Base-by-base conservation (phyloP, 2,329 filamentous ascomycete species). In the Akanthomyces uredinophilus region DNA sequence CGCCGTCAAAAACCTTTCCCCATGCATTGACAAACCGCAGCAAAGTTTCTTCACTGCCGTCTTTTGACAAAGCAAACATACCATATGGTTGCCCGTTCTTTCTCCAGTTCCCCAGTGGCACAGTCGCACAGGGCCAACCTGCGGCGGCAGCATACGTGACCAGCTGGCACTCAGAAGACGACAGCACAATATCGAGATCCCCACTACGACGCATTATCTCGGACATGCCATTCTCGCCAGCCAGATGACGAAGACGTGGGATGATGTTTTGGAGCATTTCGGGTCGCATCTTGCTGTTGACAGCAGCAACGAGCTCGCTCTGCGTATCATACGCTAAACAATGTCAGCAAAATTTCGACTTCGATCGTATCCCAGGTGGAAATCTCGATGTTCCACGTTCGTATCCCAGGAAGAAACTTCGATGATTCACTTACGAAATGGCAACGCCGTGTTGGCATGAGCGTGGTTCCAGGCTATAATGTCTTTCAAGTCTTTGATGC, bases 71-170 rank as follows among this genome's bases (percentile, higher is more conserved):
- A 8, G 51, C 59, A 49, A 55, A 55, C 60, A 62, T 62, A 44
- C 60, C 59, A 10, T 54, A 56, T 14, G 60, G 60, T 18, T 61
- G 59, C 20, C 59, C 60, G 14, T 62, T 57, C 35, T 62, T 43
- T 7, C 24, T 20, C 60, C 52, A 62, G 22, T 51, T 53, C 14
- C 35, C 44, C 35, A 52, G 18, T 1, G 59, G 59, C 16, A 61
- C 59, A 5, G 51, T 32, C 13, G 59, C 59, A 41, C 39, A 41
- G 3, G 59, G 50, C 59, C 59, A 61, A 14, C 52, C 59, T 11
- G 59, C 59, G 39, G 24, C 11, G 24, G 59, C 59, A 22, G 52
- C 50, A 24, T 55, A 50, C 4, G 29, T 54, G 7, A 55, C 52
- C 13, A 61, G 43, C 20, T 39, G 29, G 51, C 51, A 49, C n/a